These are phyloP conservation scores for Cetraspora pellucida DNA, from an alignment of 192 early-diverging fungal genomes.

Conservation along the genomic window DNA sequence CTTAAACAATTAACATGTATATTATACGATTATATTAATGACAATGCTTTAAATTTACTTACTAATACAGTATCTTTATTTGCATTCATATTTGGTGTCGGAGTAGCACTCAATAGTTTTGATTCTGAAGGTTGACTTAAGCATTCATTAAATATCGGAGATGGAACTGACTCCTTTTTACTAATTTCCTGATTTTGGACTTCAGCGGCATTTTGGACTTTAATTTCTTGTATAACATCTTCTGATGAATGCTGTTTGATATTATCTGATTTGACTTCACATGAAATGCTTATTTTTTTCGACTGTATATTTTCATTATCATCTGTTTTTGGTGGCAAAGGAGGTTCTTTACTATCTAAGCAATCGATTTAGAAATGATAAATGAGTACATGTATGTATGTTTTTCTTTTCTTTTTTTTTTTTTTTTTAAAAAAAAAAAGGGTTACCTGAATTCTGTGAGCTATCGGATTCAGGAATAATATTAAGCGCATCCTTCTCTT, in stretches of 20 bases:
- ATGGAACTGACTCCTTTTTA: not conserved
- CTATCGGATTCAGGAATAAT: not conserved
- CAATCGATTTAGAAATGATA: not conserved
- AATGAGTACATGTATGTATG: not conserved
- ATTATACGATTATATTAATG: not conserved
- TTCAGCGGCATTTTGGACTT: not conserved
- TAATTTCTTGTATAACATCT: not conserved
- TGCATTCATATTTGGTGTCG: not conserved
- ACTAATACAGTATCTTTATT: not conserved
- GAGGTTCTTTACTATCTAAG: slow-evolving; percentile 8
- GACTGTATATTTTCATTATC: too few species aligned
- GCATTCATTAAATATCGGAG: not conserved
- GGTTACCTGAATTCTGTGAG: not conserved
- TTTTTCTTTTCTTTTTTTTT: not conserved
- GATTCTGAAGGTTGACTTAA: not conserved
- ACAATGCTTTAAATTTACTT: not conserved
- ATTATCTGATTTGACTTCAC: not conserved
- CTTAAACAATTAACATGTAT: not conserved
- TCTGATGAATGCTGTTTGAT: too few species aligned
- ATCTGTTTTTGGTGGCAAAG: not conserved
- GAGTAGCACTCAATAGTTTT: not conserved
- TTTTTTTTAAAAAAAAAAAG: not conserved
- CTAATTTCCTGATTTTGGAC: not conserved
- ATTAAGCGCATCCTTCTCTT: not conserved
- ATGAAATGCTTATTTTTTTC: not conserved